These are phyloP conservation scores for Medicago ruthenica DNA, from an alignment of 306 rosid species.

Conservation along the genomic window DNA sequence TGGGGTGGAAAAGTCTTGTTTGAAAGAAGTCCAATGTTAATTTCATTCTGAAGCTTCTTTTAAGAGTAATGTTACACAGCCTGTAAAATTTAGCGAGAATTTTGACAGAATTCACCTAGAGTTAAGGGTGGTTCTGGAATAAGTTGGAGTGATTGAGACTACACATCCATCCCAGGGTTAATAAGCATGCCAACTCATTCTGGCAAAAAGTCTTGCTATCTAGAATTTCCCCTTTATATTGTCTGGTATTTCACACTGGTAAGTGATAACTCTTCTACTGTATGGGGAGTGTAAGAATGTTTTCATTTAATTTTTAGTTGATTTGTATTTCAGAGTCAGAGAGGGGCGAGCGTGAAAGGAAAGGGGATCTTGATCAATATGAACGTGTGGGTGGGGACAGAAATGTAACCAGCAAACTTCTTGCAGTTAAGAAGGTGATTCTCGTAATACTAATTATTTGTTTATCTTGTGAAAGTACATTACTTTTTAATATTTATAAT, in stretches of 20 bases:
- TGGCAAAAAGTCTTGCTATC: not conserved
- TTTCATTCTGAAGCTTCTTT: no score
- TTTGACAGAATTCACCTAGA: slow-evolving; percentile 18
- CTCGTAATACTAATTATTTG: slow-evolving; percentile 30
- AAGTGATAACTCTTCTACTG: slow-evolving; percentile 30
- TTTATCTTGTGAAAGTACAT: slow-evolving; percentile 14
- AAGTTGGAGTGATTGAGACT: slow-evolving; percentile 26
- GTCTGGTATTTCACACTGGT: slow-evolving; percentile 15
- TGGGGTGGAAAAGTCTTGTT: slow-evolving; percentile 1
- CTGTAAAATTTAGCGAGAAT: not conserved
- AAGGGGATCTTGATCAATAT: slow-evolving; percentile 95
- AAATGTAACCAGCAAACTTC: slow-evolving; percentile 77
- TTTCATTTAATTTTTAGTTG: slow-evolving; percentile 20
- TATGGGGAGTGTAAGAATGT: slow-evolving; percentile 25
- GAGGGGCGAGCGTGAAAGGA: slow-evolving; percentile 93
- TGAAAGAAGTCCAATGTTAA: slow-evolving; percentile 16
- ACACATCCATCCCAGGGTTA: slow-evolving; percentile 11
- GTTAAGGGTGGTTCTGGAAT: slow-evolving; percentile 17
- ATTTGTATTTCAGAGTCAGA: slow-evolving; percentile 74
- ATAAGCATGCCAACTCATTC: slow-evolving; percentile 5
- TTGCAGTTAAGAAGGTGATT: slow-evolving; percentile 94
- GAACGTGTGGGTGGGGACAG: slow-evolving; percentile 96
- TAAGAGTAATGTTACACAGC: slow-evolving; percentile 15
- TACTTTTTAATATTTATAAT: slow-evolving; percentile 27
- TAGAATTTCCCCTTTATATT: slow-evolving; percentile 33